These are phyloP conservation scores for Seiridium unicorne DNA, from an alignment of 2,329 filamentous ascomycete species.

Conservation along the genomic window DNA sequence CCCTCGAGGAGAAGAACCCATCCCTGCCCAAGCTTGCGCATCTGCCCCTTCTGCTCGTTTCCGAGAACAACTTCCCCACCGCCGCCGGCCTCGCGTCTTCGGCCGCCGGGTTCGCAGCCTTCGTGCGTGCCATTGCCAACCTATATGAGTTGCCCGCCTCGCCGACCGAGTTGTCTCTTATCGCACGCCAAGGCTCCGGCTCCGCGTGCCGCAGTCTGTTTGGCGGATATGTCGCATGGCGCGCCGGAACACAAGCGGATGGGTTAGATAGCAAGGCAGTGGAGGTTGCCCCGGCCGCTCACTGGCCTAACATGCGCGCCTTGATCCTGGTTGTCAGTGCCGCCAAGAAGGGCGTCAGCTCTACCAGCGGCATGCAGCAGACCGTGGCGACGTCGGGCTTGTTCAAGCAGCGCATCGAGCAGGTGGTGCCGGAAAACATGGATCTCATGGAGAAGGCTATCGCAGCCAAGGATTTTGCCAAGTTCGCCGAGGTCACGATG, in stretches of 20 bases:
- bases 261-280: slow-evolving; percentile 86
- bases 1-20: slow-evolving; percentile 69
- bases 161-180: slow-evolving; percentile 79
- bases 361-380: slow-evolving; percentile 94
- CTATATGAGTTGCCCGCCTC: slow-evolving; percentile 83
- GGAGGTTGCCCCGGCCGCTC: slow-evolving; percentile 80
- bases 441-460: slow-evolving; percentile 81
- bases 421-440: slow-evolving; percentile 84
- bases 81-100: slow-evolving; percentile 83
- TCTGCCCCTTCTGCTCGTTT: slow-evolving; percentile 80
- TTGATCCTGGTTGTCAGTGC: slow-evolving; percentile 88
- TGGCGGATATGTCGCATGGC: slow-evolving; percentile 95
- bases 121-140: slow-evolving; percentile 84
- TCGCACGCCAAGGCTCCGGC: slow-evolving; percentile 91
- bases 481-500: slow-evolving; percentile 91
- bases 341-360: slow-evolving; percentile 93
- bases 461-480: slow-evolving; percentile 72
- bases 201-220: slow-evolving; percentile 92
- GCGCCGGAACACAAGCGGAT: slow-evolving; percentile 72
- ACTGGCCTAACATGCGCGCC: slow-evolving; percentile 96
- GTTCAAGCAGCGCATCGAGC: slow-evolving; percentile 72
- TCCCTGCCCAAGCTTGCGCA: slow-evolving; percentile 79
- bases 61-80: slow-evolving; percentile 98
- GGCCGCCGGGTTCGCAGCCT: slow-evolving; percentile 66
- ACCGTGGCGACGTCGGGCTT: slow-evolving; percentile 90